Evolutionary conservation across 805 yeast species (phyloP).

Genomic region (Metschnikowia koreensis): DNA sequence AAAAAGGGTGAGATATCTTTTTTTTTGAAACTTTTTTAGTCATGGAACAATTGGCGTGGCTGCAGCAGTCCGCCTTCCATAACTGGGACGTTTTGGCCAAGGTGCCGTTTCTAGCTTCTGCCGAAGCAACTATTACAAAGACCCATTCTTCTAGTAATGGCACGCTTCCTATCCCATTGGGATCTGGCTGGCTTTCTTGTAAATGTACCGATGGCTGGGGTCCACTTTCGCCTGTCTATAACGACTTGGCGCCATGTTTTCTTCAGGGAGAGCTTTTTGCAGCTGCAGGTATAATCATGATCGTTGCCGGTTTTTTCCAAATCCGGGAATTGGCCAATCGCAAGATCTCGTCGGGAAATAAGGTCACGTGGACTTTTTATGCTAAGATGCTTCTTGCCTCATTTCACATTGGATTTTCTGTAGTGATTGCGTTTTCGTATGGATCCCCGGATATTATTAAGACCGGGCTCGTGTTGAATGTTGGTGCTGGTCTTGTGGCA

Average conservation of each 20-base stretch:
- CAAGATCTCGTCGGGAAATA: conserved; percentile 32
- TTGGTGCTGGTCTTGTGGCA: conserved; percentile 50
- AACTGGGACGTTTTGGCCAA: conserved; percentile 17
- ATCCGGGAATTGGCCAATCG: conserved; percentile 29
- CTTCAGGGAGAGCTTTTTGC: conserved; percentile 51
- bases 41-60: conserved; percentile 20
- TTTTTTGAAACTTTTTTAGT: background rate
- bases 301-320: conserved; percentile 42
- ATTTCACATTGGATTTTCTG: conserved; percentile 40
- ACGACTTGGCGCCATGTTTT: conserved; percentile 62
- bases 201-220: conserved; percentile 45
- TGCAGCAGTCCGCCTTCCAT: conserved; percentile 13
- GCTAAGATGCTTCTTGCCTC: conserved; percentile 40
- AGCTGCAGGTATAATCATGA: conserved; percentile 39
- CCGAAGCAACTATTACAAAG: conserved; percentile 1
- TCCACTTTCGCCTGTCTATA: conserved; percentile 37
- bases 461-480: conserved; percentile 26
- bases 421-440: conserved; percentile 15
- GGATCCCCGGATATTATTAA: conserved; percentile 23
- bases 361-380: conserved; percentile 39
- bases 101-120: conserved; percentile 11
- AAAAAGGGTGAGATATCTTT: background rate
- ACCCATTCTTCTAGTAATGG: background rate
- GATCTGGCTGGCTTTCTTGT: conserved; percentile 30
- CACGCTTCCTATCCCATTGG: conserved; percentile 1